A percentile compares a stretch with the other conserved stretches of the same genome.
These are phyloP conservation scores for Lyophyllum decastes DNA, from an alignment of 768 basidiomycete species.

Conservation along the genomic window DNA sequence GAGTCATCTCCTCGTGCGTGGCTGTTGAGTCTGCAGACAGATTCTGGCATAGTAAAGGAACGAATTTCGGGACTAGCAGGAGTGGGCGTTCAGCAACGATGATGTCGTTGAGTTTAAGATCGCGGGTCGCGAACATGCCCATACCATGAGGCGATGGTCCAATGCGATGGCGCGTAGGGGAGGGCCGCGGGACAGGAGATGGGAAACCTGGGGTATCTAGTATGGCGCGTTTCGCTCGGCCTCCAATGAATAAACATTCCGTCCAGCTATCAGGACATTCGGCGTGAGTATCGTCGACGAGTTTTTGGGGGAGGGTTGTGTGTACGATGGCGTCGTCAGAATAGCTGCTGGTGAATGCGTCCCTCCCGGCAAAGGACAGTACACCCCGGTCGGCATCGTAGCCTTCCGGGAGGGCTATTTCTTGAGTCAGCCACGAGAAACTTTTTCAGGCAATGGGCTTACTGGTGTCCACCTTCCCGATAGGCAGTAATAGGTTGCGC, in stretches of 20 bases:
- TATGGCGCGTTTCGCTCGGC: background rate
- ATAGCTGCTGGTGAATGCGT: too few relatives aligned
- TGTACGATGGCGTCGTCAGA: too few relatives aligned
- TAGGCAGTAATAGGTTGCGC: background rate
- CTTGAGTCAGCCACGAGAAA: too few relatives aligned
- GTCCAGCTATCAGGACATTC: too few relatives aligned
- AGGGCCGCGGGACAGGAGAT: background rate
- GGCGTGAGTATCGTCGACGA: too few relatives aligned
- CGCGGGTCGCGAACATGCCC: slow-evolving; percentile 31
- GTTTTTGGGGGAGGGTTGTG: too few relatives aligned
- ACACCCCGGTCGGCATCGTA: too few relatives aligned
- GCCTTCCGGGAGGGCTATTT: too few relatives aligned
- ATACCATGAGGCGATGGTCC: slow-evolving; percentile 17
- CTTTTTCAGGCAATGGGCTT: too few relatives aligned
- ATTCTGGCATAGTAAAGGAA: background rate
- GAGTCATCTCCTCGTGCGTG: background rate
- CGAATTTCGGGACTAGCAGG: slow-evolving; percentile 9
- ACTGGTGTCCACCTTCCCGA: background rate
- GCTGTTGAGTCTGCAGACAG: background rate
- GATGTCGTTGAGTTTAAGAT: slow-evolving; percentile 29
- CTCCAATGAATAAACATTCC: background rate
- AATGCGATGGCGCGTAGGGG: background rate
- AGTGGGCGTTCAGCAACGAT: slow-evolving; percentile 40
- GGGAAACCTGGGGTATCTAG: slow-evolving; percentile 1
- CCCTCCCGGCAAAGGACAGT: too few relatives aligned